A percentile compares a stretch with the other conserved stretches of the same genome.
These are phyloP conservation scores for Amanita rubescens DNA, from an alignment of 768 basidiomycete species.

Conservation along the genomic window DNA sequence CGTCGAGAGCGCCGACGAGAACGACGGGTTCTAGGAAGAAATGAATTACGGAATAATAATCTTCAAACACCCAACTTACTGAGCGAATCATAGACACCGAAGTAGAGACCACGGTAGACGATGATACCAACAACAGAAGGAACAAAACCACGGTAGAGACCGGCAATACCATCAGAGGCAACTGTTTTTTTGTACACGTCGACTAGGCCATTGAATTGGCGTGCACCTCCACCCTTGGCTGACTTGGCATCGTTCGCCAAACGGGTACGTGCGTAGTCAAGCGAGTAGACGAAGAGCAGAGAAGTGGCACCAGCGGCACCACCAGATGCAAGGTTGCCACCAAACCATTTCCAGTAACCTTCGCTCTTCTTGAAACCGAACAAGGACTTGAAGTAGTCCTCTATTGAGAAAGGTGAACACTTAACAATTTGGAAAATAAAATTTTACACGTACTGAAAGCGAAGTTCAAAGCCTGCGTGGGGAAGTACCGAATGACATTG, in stretches of 20 bases:
- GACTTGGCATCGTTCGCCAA: conserved; percentile 98
- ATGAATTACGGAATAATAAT: not conserved
- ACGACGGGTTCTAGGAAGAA: conserved; percentile 79
- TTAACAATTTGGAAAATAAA: not conserved
- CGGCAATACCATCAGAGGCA: conserved; percentile 94
- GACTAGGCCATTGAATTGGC: conserved; percentile 98
- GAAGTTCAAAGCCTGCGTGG: conserved; percentile 99
- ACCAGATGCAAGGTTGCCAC: conserved; percentile 96
- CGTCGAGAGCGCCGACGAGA: conserved; percentile 90
- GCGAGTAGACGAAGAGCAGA: conserved; percentile 98
- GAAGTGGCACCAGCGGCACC: conserved; percentile 99
- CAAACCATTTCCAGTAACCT: conserved; percentile 98
- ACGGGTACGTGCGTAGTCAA: conserved; percentile 99
- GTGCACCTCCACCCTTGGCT: conserved; percentile 79
- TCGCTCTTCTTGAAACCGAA: conserved; percentile 99
- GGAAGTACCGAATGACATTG: conserved; percentile 99
- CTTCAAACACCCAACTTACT: conserved; percentile 44
- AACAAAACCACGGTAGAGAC: conserved; percentile 99
- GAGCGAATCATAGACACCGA: conserved; percentile 93
- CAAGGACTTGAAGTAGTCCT: conserved; percentile 98
- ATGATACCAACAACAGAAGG: conserved; percentile 99
- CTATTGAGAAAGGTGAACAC: conserved; percentile 29
- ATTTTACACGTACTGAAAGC: conserved; percentile 81
- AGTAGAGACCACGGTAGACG: conserved; percentile 99
- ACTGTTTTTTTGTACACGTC: conserved; percentile 98